Evolutionary conservation across 2,329 filamentous ascomycete genomes (phyloP), one percentile per base, ranked within the genome.

Genomic region (Tolypocladium tundrense): DNA sequence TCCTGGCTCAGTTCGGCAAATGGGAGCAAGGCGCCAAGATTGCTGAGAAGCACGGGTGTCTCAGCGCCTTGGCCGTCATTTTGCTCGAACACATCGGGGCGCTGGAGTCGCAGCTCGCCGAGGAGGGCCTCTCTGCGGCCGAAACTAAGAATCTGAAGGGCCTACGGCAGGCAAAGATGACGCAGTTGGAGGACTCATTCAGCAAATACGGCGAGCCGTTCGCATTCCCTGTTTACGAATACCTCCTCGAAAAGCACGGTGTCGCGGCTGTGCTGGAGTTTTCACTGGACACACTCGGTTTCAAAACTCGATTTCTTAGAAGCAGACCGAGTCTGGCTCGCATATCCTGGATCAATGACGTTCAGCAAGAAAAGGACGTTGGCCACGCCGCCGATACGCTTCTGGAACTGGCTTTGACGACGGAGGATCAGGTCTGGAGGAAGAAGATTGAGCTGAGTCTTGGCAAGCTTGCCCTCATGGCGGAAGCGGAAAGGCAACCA

Each of bases 331-430:
- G 86, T 61, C 84, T 91, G 61, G 86, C 87, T 35, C 90, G 90
- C 65, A 79, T 99, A 51, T 86, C 87, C 54, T 99, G 94, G 94
- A 96, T 99, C 74, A 95, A 99, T 69, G 92, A 97, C 68, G 81
- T 97, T 9, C 79, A 86, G 60, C 81, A 83, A 31, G 89, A 94
- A 68, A 80, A 85, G 59, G 85, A 96, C 65, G 91, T 91, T 61
- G 77, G 83, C 14, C 81, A 84, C 58, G 92, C 93, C 13, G 86
- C 88, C 6, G 75, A 84, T 48, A 88, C 86, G 0, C 79, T 99
- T 53, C 77, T 88, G 50, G 77, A 83, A 9, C 79, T 92, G 24
- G 91, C 90, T 0, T 75, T 87, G 24, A 79, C 80, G 54, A 83
- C 85, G 57, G 92, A 97, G 70, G 82, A 84, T 56, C 88, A 92